Conservation (phyloP, 2,329 filamentous ascomycete genomes). For the Tolypocladium inflatum region DNA sequence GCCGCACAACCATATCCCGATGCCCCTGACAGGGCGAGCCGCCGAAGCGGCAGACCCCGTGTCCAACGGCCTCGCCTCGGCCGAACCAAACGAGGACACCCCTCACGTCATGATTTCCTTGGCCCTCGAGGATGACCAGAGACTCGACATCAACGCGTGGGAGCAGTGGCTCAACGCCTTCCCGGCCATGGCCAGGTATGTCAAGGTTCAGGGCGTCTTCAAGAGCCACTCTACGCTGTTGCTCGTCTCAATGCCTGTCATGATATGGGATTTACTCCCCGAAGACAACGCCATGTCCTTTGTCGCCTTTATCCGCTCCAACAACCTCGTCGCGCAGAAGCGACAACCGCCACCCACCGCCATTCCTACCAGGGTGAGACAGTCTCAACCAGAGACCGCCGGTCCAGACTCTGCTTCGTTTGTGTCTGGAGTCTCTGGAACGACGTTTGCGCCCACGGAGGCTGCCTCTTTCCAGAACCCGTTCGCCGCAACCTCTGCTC, state of each 20-base stretch:
- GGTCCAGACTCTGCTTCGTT: conserved; percentile 17
- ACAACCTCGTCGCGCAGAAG: conserved; percentile 36
- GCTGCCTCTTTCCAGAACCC: conserved; percentile 7
- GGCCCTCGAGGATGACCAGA: conserved; percentile 47
- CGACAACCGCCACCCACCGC: conserved; percentile 10
- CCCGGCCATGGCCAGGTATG: conserved; percentile 48
- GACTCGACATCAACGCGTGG: conserved; percentile 48
- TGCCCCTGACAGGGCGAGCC: conserved; percentile 14
- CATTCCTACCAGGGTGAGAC: conserved; percentile 12
- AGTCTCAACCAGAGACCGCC: conserved; percentile 10
- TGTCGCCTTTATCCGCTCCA: conserved; percentile 48
- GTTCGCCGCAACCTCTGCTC: neutral
- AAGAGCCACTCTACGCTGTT: conserved; percentile 52
- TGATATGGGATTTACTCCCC: conserved; percentile 50
- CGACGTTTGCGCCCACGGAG: conserved; percentile 22
- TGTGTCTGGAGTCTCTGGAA: conserved; percentile 21
- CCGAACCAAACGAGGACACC: conserved; percentile 42
- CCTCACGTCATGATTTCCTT: conserved; percentile 54
- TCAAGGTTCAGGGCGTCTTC: conserved; percentile 52
- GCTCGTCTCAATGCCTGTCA: conserved; percentile 47
- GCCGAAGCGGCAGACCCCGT: conserved; percentile 12
- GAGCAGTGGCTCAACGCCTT: conserved; percentile 47
- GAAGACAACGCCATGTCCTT: conserved; percentile 49
- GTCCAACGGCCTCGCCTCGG: conserved; percentile 17
- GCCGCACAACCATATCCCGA: conserved; percentile 10